Evolutionary conservation across 306 rosid species (phyloP), one percentile per base, ranked within the genome.

Genomic region (Lupinus albus): DNA sequence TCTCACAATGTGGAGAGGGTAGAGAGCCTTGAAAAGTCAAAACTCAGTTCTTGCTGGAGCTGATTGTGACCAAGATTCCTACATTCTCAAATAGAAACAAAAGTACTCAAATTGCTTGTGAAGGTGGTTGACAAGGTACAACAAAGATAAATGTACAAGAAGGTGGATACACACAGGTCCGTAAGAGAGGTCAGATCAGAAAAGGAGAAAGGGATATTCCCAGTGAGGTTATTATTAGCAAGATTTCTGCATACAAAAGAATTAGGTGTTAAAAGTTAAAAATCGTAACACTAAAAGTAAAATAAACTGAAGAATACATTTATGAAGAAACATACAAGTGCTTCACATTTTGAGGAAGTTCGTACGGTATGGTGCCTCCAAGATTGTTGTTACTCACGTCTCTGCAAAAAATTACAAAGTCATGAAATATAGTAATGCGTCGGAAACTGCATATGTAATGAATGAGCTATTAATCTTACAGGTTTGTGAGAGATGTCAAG

Each of bases 31-130:
- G 74, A 78, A 70, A 83, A 93, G 60, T 85, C 48, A 67, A 88
- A 87, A 81, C 0, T 46, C 70, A 93, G 74, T 71, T 78, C 87
- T 61, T 77, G 81, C 84, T 79, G 97, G 68, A 93, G 81, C 81
- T 90, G 99, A 81, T 93, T 93, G 78, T 86, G 97, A 73, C 87
- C 83, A 70, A 93, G 67, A 72, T 93, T 88, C 71, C 99, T 93
- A 57, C 72, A 79, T 50, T 76, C 42, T 61, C 57, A 70, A 71
- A 66, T 62, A 39, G 20, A 45, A 48, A n/a, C n/a, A 57, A 25
- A 33, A 42, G 35, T 63, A 53, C 36, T 18, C 65, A 55, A 77
- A 25, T 75, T 78, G 21, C 56, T 35, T 18, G n/a, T 53, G 9
- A 7, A 7, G 69, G 17, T n/a, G 36, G 13, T 62, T 41, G 53